Evolutionary conservation across 2,329 filamentous ascomycete species (phyloP), one percentile per base, ranked within the genome.

Genomic region (Microsporum ferrugineum): DNA sequence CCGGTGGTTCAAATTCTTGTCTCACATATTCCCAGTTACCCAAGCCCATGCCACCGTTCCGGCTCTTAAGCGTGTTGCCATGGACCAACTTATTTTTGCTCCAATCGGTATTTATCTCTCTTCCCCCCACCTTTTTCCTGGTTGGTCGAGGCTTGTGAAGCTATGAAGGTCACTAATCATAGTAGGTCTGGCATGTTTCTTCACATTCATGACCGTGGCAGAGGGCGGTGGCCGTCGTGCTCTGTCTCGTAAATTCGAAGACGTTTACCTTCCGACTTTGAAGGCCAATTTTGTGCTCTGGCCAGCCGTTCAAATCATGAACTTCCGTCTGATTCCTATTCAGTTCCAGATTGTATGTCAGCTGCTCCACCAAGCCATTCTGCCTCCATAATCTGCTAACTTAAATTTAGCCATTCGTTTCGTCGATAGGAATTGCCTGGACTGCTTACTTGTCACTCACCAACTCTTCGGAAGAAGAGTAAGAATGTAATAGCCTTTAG

Each of bases 201-300:
- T 97, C 74, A 91, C 89, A 0, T 92, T 87, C 75, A 97, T 99
- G 92, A 97, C 94, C 0, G 76, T 97, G 14, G 89, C 92, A 10
- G 94, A 99, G 76, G 94, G 94, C 31, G 94, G 94, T 62, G 90
- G 91, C 36, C 84, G 83, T 68, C 82, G 88, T 63, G 91, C 89
- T 5, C 81, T 99, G 57, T 77, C 81, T 64, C 82, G 86, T 71
- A 99, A 99, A 79, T 86, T 99, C 68, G 83, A 88, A 70, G 92
- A 96, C 71, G 91, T 97, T 76, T 99, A 96, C 72, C 75, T 96
- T 62, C 91, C 92, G 12, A 92, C 94, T 6, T 79, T 99, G 66
- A 96, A 96, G 79, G 91, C 92, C 67, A 99, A 99, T 76, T 99
- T 88, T 69, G 79, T 95, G 68, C 83, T 99, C 29, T 99, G 94